Base-by-base conservation (phyloP, 257 asterid genomes). In the Capsicum rhomboideum region DNA sequence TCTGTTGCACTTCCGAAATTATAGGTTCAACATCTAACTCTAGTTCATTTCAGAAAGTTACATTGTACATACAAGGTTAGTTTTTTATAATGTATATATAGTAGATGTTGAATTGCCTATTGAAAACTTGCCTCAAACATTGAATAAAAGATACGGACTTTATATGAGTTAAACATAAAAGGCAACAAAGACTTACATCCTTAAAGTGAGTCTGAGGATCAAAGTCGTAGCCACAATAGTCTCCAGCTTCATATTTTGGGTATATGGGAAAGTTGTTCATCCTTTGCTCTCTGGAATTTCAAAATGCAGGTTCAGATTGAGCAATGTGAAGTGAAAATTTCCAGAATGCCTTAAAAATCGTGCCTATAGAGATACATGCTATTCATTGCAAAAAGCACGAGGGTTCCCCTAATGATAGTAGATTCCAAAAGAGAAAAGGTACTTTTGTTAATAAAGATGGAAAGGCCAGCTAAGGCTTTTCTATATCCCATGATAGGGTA, bases 151-250 rank as follows among this genome's bases (percentile, higher is more conserved):
- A 40, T 16, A 58, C 0, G 44, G 13, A 53, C 16, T 42, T 18
- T 1, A 58, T 44, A 44, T 17, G 71, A 20, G n/a, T 0, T 52
- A 10, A 0, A 53, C 28, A 82, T 82, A 49, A 0, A 81, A 58
- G 21, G 84, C 72, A 28, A 56, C 12, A 6, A 61, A 23, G 31
- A 83, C 86, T 28, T 85, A 93, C 96, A 95, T 91, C 86, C 44
- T 85, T 72, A 85, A 91, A 93, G 88, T 91, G 93, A 78, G 93
- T 80, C 50, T 86, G 92, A 78, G 88, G 92, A 91, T 95, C 97
- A 87, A 91, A 92, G 21, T 93, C 93, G 61, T 82, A 23, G 75
- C 84, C 84, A 82, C 82, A 49, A 78, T 64, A 78, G 81, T 87
- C 90, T 79, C 80, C 88, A 82, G 17, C 69, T 80, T 86, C 91